These are phyloP conservation scores for Beta corolliflora DNA, from an alignment of 179 eudicot species.

Conservation along the genomic window DNA sequence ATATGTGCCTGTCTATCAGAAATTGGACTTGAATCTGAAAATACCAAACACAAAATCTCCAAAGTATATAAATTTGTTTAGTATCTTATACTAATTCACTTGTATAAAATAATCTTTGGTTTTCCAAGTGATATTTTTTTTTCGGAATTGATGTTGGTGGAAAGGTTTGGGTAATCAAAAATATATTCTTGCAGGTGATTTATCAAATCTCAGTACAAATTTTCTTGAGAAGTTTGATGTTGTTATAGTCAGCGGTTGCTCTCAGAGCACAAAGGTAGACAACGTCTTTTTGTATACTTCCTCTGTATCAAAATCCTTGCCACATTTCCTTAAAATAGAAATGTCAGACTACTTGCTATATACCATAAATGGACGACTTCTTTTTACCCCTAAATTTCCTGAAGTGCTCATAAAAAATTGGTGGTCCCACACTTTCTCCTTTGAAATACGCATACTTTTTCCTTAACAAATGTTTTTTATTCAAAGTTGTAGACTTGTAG, in stretches of 20 bases:
- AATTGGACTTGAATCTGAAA: background rate
- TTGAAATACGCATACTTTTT: too few species aligned
- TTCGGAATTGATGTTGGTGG: background rate
- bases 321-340: too few species aligned
- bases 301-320: too few species aligned
- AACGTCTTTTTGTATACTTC: too few species aligned
- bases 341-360: too few species aligned
- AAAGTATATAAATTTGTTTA: background rate
- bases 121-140: background rate
- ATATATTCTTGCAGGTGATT: constrained; percentile 56
- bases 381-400: too few species aligned
- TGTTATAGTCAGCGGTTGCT: constrained; percentile 74
- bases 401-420: too few species aligned
- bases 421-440: too few species aligned
- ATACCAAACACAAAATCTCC: too few species aligned
- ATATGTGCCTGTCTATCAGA: background rate
- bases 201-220: constrained; percentile 56
- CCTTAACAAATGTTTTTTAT: too few species aligned
- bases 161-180: background rate
- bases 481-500: too few species aligned
- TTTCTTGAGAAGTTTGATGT: constrained; percentile 85
- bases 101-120: background rate
- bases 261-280: constrained; percentile 63
- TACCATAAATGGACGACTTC: too few species aligned
- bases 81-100: background rate